These are phyloP conservation scores for Avena atlantica DNA, from an alignment of 176 grass and related monocot species.

Conservation along the genomic window DNA sequence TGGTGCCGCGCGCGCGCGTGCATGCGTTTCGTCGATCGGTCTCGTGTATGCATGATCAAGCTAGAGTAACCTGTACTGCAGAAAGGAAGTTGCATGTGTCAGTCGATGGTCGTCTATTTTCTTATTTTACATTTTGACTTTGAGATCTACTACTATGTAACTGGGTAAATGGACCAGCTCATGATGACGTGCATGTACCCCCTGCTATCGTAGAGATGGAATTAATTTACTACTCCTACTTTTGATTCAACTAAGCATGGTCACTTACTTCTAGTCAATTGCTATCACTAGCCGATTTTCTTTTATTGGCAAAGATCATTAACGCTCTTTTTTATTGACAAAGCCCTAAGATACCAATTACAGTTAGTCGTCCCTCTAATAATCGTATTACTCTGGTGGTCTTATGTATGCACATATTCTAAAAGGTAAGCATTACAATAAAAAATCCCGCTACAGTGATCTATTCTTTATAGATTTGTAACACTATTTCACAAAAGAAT, in stretches of 20 bases:
- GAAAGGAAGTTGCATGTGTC: background rate
- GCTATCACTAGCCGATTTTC: background rate
- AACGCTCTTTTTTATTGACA: too few species aligned
- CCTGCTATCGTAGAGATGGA: constrained; percentile 45
- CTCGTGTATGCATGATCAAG: background rate
- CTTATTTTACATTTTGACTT: constrained; percentile 2
- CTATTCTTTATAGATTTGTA: too few species aligned
- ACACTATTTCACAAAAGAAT: background rate
- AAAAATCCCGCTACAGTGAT: too few species aligned
- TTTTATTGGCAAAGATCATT: background rate
- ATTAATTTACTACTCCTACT: background rate
- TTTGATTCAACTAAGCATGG: constrained; percentile 9
- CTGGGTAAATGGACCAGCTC: background rate
- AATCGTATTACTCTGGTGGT: too few species aligned
- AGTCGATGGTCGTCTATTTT: background rate
- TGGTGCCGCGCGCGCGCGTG: too few species aligned
- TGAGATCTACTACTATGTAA: background rate
- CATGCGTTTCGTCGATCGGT: background rate
- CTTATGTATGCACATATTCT: too few species aligned
- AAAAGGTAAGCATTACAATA: too few species aligned
- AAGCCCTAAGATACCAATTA: too few species aligned
- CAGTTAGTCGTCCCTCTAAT: too few species aligned
- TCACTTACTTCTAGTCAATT: background rate
- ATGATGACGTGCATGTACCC: constrained; percentile 2
- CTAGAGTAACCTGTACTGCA: background rate